phyloP scores from a whole-genome alignment of 139 green algal species.

The Haematococcus sp. region DNA sequence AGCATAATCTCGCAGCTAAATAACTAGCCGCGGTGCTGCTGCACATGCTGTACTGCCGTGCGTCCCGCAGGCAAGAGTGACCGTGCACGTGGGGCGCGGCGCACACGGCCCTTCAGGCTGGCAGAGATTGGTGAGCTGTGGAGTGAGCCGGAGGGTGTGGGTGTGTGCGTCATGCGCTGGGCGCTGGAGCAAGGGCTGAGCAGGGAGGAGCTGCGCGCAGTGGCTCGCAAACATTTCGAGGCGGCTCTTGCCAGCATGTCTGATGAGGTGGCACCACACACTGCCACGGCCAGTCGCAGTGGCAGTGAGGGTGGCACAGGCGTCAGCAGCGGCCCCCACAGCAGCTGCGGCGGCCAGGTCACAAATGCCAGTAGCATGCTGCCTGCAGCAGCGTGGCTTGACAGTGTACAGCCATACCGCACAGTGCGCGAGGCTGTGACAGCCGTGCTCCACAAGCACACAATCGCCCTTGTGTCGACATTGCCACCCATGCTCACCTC shows the following conservation, averaged over 20 bases:
- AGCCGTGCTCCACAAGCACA: too few species aligned
- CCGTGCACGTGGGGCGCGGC: background rate
- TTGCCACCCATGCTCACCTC: too few species aligned
- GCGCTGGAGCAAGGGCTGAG: background rate
- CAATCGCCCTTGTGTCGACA: too few species aligned
- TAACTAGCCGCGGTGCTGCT: background rate
- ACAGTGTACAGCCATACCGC: background rate
- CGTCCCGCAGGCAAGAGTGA: background rate
- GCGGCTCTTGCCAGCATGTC: background rate
- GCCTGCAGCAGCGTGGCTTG: background rate
- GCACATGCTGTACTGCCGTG: background rate
- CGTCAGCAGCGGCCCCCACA: background rate
- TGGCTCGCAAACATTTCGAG: background rate
- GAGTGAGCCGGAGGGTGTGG: background rate
- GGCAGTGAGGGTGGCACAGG: background rate
- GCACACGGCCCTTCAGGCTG: background rate
- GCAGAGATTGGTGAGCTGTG: slow-evolving; percentile 2
- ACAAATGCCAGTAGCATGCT: background rate
- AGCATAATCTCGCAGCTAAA: background rate
- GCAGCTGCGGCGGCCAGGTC: background rate
- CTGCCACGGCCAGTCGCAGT: background rate
- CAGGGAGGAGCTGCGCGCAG: background rate
- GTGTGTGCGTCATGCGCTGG: background rate
- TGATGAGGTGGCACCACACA: background rate
- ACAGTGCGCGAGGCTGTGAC: too few species aligned